These are phyloP conservation scores for Wickerhamiella azymoides DNA, from an alignment of 805 yeast genomes.

Conservation along the genomic window DNA sequence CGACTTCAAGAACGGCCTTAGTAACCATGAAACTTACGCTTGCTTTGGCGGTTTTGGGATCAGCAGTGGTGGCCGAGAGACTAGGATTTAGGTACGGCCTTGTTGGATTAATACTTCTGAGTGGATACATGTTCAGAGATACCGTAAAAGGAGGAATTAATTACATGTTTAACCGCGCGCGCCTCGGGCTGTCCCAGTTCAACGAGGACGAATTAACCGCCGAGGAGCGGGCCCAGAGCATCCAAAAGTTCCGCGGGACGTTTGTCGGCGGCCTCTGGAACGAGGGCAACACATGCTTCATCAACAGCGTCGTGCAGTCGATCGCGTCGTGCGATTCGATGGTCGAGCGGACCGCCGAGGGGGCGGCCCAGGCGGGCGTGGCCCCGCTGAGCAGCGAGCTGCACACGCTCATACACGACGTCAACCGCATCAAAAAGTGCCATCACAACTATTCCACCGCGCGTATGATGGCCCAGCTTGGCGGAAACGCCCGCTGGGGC, in stretches of 20 bases:
- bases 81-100: conserved; percentile 7
- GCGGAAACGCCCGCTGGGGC: conserved; percentile 40
- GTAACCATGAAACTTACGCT: conserved; percentile 6
- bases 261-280: conserved; percentile 71
- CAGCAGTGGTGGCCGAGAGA: conserved; percentile 4
- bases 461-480: conserved; percentile 16
- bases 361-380: conserved; percentile 21
- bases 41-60: conserved; percentile 6
- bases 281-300: conserved; percentile 89
- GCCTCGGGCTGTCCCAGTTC: conserved; percentile 19
- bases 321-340: conserved; percentile 61
- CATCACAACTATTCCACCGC: conserved; percentile 21
- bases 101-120: conserved; percentile 3
- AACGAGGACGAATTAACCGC: conserved; percentile 18
- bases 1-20: background rate
- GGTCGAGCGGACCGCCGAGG: conserved; percentile 37
- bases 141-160: conserved; percentile 25
- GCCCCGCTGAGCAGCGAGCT: conserved; percentile 17
- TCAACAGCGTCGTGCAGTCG: conserved; percentile 80
- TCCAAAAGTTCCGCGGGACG: conserved; percentile 17
- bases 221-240: conserved; percentile 16
- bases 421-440: conserved; percentile 21
- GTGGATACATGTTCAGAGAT: conserved; percentile 22
- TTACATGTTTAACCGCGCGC: conserved; percentile 21
- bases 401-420: conserved; percentile 16